Evolutionary conservation across 2,329 filamentous ascomycete species (phyloP).

Genomic region (Sporothrix brasiliensis): DNA sequence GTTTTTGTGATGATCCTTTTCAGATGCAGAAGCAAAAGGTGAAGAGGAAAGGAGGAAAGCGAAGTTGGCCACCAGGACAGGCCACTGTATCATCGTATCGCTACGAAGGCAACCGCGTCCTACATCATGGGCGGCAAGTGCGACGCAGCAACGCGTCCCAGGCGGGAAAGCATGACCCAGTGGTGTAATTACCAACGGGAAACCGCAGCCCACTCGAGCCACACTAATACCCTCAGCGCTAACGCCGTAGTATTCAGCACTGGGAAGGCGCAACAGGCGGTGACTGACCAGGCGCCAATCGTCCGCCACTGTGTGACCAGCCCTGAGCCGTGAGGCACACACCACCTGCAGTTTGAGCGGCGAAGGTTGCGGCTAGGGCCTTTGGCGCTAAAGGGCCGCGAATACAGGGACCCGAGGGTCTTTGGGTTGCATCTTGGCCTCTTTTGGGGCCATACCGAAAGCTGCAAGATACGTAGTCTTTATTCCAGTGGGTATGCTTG

Average conservation of each 20-base stretch:
- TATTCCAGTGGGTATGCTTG: not conserved
- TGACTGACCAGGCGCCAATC: not conserved
- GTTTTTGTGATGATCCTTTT: conserved; percentile 6
- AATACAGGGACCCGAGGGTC: not conserved
- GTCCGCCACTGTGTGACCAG: not conserved
- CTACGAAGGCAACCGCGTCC: conserved; percentile 16
- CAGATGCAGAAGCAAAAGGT: not conserved
- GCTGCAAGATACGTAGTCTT: not conserved
- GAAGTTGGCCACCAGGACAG: conserved; percentile 16
- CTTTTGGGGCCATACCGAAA: too few relatives aligned
- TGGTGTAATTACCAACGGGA: not conserved
- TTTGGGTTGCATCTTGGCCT: too few relatives aligned
- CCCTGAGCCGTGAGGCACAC: not conserved
- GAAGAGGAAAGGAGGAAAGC: conserved; percentile 1
- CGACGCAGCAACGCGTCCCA: conserved; percentile 3
- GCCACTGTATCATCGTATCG: not conserved
- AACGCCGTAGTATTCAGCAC: not conserved
- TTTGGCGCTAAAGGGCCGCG: not conserved
- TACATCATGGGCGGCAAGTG: conserved; percentile 17
- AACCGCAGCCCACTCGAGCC: not conserved
- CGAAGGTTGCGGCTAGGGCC: not conserved
- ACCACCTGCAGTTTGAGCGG: not conserved
- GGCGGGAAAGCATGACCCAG: conserved; percentile 14
- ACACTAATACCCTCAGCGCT: not conserved
- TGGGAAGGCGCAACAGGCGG: not conserved